A percentile compares a stretch with the other conserved stretches of the same genome.
phyloP scores from a whole-genome alignment of 805 yeast genomes.

The Candida odintsovae region DNA sequence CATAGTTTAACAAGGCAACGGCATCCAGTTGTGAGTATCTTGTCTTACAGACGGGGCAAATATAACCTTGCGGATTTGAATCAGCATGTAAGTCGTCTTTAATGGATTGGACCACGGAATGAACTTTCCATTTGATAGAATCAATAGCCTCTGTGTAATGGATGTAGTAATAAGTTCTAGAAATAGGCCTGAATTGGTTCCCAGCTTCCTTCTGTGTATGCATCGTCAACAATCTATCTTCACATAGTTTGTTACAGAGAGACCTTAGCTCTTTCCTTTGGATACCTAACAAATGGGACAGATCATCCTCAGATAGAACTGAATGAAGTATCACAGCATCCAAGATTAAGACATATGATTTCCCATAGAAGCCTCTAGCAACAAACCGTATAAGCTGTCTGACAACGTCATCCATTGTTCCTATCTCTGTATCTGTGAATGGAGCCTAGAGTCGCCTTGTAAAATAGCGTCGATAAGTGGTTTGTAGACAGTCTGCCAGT shows the following conservation, averaged over 20 bases:
- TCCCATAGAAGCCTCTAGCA: constrained; percentile 80
- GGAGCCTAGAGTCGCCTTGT: background rate
- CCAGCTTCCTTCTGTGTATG: constrained; percentile 70
- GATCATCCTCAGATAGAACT: constrained; percentile 88
- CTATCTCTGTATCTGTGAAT: background rate
- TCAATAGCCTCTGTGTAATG: constrained; percentile 93
- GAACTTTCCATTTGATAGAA: constrained; percentile 94
- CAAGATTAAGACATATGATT: constrained; percentile 73
- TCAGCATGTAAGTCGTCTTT: constrained; percentile 81
- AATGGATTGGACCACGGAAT: constrained; percentile 69
- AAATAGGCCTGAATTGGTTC: constrained; percentile 57
- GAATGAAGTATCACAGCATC: constrained; percentile 88
- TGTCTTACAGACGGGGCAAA: constrained; percentile 80
- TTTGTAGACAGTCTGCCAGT: background rate
- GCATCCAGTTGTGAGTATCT: constrained; percentile 87
- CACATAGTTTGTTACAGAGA: constrained; percentile 72
- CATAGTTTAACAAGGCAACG: constrained; percentile 72
- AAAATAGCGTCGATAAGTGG: too few relatives aligned
- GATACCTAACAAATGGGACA: constrained; percentile 73
- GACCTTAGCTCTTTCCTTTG: constrained; percentile 84
- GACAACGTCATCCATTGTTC: constrained; percentile 33
- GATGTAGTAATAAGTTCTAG: constrained; percentile 78
- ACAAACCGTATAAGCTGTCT: constrained; percentile 62
- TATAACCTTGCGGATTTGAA: constrained; percentile 89
- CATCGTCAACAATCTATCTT: constrained; percentile 70